Conservation (phyloP, 345 rosid species). For the thale cress (Arabidopsis thaliana) region TAIR10.1 NC_003070.9:7593001-7593500, state of each 20-base stretch:
- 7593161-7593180: conserved; percentile 97
- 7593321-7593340: conserved; percentile 75
- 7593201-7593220: conserved; percentile 82
- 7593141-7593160: conserved; percentile 92
- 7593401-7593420: conserved; percentile 72
- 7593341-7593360: conserved; percentile 73
- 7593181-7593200: conserved; percentile 83
- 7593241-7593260: conserved; percentile 8
- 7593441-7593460: background rate
- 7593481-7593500: conserved; percentile 10
- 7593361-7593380: conserved; percentile 91
- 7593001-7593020: conserved; percentile 97
- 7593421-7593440: conserved; percentile 28
- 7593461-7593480: background rate
- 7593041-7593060: conserved; percentile 87
- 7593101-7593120: background rate
- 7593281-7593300: conserved; percentile 64
- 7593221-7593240: conserved; percentile 18
- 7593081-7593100: conserved; percentile 34
- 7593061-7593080: conserved; percentile 31
- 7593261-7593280: background rate
- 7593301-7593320: conserved; percentile 78
- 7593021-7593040: conserved; percentile 98
- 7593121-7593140: conserved; percentile 54
- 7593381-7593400: conserved; percentile 67